A percentile compares a stretch with the other conserved stretches of the same genome.
phyloP scores from a whole-genome alignment of 164 flowering plant species.

The Chimonanthus salicifolius region DNA sequence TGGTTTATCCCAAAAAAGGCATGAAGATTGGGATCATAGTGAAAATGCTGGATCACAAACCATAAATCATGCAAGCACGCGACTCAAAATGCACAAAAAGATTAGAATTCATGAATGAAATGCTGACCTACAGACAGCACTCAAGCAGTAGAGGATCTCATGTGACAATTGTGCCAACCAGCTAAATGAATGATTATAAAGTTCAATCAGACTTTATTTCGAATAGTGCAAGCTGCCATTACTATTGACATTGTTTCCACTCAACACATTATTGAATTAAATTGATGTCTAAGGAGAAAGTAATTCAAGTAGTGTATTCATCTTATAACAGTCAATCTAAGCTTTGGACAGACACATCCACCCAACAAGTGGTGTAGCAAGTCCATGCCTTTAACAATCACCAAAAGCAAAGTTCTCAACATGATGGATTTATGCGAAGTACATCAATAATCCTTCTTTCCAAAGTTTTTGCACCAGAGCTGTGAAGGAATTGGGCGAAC shows the following conservation, averaged over 20 bases:
- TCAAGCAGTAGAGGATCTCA: too few species aligned
- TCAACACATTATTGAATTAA: not conserved
- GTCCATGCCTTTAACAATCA: not conserved
- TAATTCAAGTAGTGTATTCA: not conserved
- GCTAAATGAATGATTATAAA: not conserved
- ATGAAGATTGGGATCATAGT: too few species aligned
- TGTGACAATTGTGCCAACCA: too few species aligned
- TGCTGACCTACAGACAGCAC: too few species aligned
- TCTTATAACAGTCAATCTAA: not conserved
- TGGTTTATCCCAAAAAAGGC: too few species aligned
- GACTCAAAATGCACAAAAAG: too few species aligned
- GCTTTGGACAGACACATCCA: not conserved
- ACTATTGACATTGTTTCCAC: not conserved
- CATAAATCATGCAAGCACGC: too few species aligned
- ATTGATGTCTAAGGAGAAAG: not conserved
- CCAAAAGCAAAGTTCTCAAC: not conserved
- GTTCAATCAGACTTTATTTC: not conserved
- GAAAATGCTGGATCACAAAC: too few species aligned
- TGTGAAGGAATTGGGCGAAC: conserved; percentile 89
- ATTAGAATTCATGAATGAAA: too few species aligned
- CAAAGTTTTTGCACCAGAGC: conserved; percentile 95
- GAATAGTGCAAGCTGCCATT: not conserved
- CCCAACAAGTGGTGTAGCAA: not conserved
- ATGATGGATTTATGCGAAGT: not conserved
- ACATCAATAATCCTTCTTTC: conserved; percentile 64